Percentiles rank a stretch among this genome's conserved stretches.
These are phyloP conservation scores for Tetrapyrgos nigripes DNA, from an alignment of 1,284 basidiomycete species.

Conservation along the genomic window DNA sequence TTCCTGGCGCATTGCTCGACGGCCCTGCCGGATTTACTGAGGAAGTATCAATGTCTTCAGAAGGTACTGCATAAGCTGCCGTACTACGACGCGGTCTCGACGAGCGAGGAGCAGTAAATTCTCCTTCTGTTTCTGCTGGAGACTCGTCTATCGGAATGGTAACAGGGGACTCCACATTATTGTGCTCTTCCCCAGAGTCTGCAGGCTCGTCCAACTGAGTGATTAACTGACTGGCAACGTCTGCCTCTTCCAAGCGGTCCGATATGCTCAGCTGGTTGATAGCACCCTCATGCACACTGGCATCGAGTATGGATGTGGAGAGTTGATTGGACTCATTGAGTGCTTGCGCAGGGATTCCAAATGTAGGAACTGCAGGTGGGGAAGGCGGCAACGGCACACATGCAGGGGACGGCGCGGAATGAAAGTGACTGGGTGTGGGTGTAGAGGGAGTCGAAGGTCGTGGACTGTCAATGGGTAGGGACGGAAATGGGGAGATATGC, in stretches of 20 bases:
- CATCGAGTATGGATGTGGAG: neutral
- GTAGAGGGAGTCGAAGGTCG: neutral
- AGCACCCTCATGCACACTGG: neutral
- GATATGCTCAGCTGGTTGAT: neutral
- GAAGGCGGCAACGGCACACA: neutral
- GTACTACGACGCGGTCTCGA: slow-evolving; percentile 41
- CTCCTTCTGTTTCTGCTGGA: slow-evolving; percentile 8
- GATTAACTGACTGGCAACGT: slow-evolving; percentile 18
- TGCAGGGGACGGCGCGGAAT: neutral
- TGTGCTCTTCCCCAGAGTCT: neutral
- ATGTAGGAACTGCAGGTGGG: neutral
- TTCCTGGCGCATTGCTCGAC: neutral
- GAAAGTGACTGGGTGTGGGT: neutral
- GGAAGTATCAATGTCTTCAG: neutral
- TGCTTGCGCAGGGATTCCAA: neutral
- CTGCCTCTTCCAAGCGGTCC: neutral
- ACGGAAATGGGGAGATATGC: neutral
- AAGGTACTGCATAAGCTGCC: slow-evolving; percentile 26
- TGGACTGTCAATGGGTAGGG: neutral
- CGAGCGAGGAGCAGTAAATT: slow-evolving; percentile 36
- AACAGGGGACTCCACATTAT: neutral
- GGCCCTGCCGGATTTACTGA: neutral
- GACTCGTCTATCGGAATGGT: slow-evolving; percentile 5
- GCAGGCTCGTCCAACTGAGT: neutral
- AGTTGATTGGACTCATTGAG: neutral